Evolutionary conservation across 352 stramenopile genomes (phyloP).

Genomic region (Aphanomyces astaci): DNA sequence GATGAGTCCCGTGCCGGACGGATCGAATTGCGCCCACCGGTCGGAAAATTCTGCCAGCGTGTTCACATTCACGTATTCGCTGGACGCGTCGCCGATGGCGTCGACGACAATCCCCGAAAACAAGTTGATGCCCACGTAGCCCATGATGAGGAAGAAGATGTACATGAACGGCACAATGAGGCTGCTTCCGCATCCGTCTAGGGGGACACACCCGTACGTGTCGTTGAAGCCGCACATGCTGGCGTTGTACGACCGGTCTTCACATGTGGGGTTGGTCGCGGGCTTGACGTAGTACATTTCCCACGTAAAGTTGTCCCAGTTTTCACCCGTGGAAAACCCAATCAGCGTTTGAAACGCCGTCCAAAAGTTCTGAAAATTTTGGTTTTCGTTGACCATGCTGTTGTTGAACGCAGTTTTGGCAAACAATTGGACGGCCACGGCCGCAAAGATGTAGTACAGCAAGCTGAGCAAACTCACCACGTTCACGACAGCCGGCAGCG

Average conservation of each 20-base stretch:
- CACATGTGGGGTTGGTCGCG: slow-evolving; percentile 30
- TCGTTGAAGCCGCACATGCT: slow-evolving; percentile 70
- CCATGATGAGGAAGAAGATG: slow-evolving; percentile 76
- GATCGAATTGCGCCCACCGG: slow-evolving; percentile 87
- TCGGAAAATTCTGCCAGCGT: slow-evolving; percentile 85
- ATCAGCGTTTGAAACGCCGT: slow-evolving; percentile 85
- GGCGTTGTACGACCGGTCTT: slow-evolving; percentile 43
- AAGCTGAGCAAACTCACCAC: slow-evolving; percentile 87
- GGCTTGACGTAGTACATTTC: slow-evolving; percentile 12
- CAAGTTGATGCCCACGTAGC: slow-evolving; percentile 23
- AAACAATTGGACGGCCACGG: slow-evolving; percentile 91
- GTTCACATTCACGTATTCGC: slow-evolving; percentile 29
- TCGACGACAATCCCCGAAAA: slow-evolving; percentile 23
- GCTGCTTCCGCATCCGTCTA: slow-evolving; percentile 71
- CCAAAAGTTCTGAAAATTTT: slow-evolving; percentile 90
- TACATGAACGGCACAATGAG: slow-evolving; percentile 49
- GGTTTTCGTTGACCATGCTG: slow-evolving; percentile 56
- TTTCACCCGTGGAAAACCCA: slow-evolving; percentile 86
- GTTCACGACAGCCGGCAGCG: slow-evolving; percentile 84
- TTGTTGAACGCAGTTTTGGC: slow-evolving; percentile 67
- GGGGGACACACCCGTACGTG: slow-evolving; percentile 46
- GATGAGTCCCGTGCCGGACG: slow-evolving; percentile 78
- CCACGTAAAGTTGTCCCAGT: slow-evolving; percentile 74
- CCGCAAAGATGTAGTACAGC: slow-evolving; percentile 91
- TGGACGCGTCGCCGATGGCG: slow-evolving; percentile 19